Percentiles rank a stretch among this genome's conserved stretches.
Conservation (phyloP, 2,329 filamentous ascomycete species). For the Verticillium nonalfalfae region DNA sequence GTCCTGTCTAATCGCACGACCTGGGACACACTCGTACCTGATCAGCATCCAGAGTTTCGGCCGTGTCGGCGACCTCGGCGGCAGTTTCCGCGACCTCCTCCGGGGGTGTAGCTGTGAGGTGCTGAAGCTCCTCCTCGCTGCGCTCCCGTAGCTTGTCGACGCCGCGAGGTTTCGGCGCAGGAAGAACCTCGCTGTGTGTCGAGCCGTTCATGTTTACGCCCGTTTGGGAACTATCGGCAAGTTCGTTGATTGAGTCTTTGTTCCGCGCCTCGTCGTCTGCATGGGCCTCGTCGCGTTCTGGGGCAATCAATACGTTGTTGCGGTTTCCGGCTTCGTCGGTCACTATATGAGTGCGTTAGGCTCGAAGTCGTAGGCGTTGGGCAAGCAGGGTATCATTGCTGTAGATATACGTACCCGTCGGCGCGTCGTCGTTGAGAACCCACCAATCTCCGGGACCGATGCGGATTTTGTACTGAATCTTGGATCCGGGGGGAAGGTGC, state of each 20-base stretch:
- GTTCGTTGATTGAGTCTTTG: not conserved
- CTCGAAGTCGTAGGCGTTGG: not conserved
- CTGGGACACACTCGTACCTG: slow-evolving; percentile 8
- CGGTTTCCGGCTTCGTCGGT: slow-evolving; percentile 38
- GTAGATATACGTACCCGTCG: slow-evolving; percentile 41
- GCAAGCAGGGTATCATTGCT: not conserved
- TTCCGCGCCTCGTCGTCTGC: slow-evolving; percentile 4
- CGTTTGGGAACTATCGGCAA: not conserved
- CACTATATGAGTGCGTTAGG: slow-evolving; percentile 16
- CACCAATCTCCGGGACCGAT: slow-evolving; percentile 63
- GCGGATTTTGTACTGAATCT: slow-evolving; percentile 71
- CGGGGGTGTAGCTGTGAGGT: slow-evolving; percentile 30
- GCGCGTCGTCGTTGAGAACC: slow-evolving; percentile 57
- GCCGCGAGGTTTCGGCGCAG: not conserved
- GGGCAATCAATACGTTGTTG: slow-evolving; percentile 29
- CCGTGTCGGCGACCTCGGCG: slow-evolving; percentile 36
- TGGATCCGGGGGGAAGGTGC: slow-evolving; percentile 45
- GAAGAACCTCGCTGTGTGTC: not conserved
- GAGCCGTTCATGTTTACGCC: slow-evolving; percentile 2
- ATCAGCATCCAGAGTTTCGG: slow-evolving; percentile 26
- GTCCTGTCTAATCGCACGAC: not conserved
- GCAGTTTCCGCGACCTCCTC: slow-evolving; percentile 33
- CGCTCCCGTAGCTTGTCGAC: slow-evolving; percentile 11
- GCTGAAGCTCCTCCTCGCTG: slow-evolving; percentile 24
- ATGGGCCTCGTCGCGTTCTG: not conserved